Evolutionary conservation across 2,329 filamentous ascomycete genomes (phyloP).

Genomic region (Penicillium italicum): DNA sequence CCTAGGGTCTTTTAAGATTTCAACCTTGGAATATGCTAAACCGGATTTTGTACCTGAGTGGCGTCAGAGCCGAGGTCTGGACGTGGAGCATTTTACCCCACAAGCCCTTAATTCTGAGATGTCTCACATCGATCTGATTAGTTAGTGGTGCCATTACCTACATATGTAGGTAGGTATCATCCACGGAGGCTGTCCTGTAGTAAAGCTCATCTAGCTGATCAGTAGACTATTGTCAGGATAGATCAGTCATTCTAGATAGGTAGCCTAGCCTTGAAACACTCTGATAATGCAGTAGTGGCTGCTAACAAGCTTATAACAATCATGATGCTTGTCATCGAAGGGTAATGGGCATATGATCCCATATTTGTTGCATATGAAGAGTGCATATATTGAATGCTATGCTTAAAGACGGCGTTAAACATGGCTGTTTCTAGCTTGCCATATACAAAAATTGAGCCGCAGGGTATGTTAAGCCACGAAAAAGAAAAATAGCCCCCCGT

Average conservation of each 20-base stretch:
- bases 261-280: too few relatives aligned
- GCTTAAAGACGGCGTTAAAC: neutral
- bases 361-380: neutral
- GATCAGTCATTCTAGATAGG: neutral
- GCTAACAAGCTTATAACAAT: neutral
- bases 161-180: too few relatives aligned
- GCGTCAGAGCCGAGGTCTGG: constrained; percentile 18
- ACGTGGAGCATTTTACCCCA: neutral
- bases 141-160: too few relatives aligned
- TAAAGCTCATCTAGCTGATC: neutral
- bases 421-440: neutral
- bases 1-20: neutral
- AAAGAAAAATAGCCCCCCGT: neutral
- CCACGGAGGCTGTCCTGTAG: neutral
- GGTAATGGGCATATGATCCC: neutral
- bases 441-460: neutral
- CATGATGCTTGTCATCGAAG: neutral
- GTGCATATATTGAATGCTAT: neutral
- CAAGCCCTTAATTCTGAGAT: neutral
- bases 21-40: constrained; percentile 6
- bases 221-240: neutral
- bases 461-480: neutral
- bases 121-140: neutral
- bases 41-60: constrained; percentile 16
- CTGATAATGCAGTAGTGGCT: neutral